Base-by-base conservation (phyloP, 1,284 basidiomycete genomes). In the Rugosomyces carneus region DNA sequence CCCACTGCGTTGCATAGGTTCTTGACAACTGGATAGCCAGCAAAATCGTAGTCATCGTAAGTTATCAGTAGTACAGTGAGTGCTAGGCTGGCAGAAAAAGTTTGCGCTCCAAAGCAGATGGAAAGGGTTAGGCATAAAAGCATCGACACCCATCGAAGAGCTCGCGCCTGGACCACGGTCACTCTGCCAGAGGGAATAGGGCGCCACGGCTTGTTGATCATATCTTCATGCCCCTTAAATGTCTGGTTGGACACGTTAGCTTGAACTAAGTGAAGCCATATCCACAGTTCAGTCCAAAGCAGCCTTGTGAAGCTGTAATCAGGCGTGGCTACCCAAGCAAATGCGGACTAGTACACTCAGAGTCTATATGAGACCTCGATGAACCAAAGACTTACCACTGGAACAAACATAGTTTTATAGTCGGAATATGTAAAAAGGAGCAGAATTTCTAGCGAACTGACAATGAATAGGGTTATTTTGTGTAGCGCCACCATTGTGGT, bases 221-320 rank as follows among this genome's bases (percentile, higher is more conserved):
- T 36, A 40, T 70, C 69, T 47, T 66, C 69, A 19, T 60, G 57
- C 1, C 46, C 49, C 11, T 52, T 53, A 15, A 57, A 38, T 2
- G 49, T 57, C 51, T 75, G 72, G 52, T 75, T 75, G 5, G 72
- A 69, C 13, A 70, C 53, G 36, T 66, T 60, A 53, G 58, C 61
- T 15, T 68, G 68, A 5, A 75, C 57, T 8, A 72, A 50, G 42
- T 72, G 66, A 0, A 71, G 44, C 72, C 71, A 73, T n/a, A 65
- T 63, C 72, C 73, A 73, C 13, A 64, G 45, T 1, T 62, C 40
- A n/a, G 48, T 47, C 18, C 46, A 56, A 0, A 53, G 47, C 0
- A 65, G 38, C 1, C 49, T 50, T 2, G 36, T 19, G 4, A 47
- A n/a, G 7, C 49, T 58, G 2, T 54, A 38, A 1, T 59, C 15